Percentiles rank a stretch among this genome's conserved stretches.
These are phyloP conservation scores for Periconia digitata DNA, from an alignment of 2,329 filamentous ascomycete species.

Conservation along the genomic window DNA sequence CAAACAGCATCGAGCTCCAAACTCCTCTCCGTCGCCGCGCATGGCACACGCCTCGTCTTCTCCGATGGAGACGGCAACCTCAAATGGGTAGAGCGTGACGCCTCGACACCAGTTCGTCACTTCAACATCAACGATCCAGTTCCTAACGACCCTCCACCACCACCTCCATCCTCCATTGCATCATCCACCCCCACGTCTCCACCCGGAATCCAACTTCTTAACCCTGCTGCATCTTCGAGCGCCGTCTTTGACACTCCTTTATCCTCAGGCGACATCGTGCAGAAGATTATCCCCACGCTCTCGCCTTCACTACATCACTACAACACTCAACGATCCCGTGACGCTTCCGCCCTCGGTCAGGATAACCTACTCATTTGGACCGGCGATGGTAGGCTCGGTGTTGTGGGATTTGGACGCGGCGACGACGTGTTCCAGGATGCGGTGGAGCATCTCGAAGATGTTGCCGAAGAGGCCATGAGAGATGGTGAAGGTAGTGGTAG, in stretches of 20 bases:
- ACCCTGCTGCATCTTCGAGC: neutral
- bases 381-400: slow-evolving; percentile 73
- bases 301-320: slow-evolving; percentile 30
- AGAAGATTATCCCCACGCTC: slow-evolving; percentile 70
- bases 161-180: neutral
- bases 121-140: slow-evolving; percentile 58
- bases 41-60: slow-evolving; percentile 79
- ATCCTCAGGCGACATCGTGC: slow-evolving; percentile 66
- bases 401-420: slow-evolving; percentile 58
- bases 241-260: neutral
- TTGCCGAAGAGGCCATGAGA: neutral
- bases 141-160: neutral
- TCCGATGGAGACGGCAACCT: slow-evolving; percentile 82
- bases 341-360: slow-evolving; percentile 24
- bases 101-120: slow-evolving; percentile 56
- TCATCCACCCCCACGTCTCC: too few relatives aligned
- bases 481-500: too few relatives aligned
- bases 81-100: slow-evolving; percentile 91
- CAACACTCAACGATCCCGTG: neutral
- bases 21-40: slow-evolving; percentile 76
- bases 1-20: slow-evolving; percentile 81
- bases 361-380: slow-evolving; percentile 86
- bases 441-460: neutral
- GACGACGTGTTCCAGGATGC: slow-evolving; percentile 1
- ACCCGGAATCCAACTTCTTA: too few relatives aligned